Percentiles rank a stretch among this genome's conserved stretches.
These are phyloP conservation scores for Epichloe uncinata DNA, from an alignment of 2,329 filamentous ascomycete species.

Conservation along the genomic window DNA sequence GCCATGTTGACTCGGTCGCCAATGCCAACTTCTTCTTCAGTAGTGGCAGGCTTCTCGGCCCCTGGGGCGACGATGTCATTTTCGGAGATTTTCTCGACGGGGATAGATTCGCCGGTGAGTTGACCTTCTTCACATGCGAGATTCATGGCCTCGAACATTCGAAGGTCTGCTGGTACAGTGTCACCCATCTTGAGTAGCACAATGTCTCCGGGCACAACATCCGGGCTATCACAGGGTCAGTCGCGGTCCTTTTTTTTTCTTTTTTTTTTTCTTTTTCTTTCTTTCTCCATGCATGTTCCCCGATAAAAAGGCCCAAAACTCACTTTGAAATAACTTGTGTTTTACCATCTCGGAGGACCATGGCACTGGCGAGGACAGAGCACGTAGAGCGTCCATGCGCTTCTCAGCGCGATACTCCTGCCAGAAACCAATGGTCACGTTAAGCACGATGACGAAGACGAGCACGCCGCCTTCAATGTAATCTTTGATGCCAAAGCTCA, in stretches of 20 bases:
- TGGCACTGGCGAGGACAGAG: slow-evolving; percentile 49
- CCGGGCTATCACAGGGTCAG: slow-evolving; percentile 26
- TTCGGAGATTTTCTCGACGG: slow-evolving; percentile 52
- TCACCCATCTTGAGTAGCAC: slow-evolving; percentile 56
- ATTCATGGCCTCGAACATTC: slow-evolving; percentile 62
- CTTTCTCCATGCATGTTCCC: not conserved
- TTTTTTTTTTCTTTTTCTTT: no score
- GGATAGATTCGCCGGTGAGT: slow-evolving; percentile 63
- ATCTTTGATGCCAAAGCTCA: slow-evolving; percentile 53
- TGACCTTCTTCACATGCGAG: slow-evolving; percentile 67
- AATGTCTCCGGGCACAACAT: slow-evolving; percentile 61
- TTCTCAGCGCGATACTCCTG: slow-evolving; percentile 53
- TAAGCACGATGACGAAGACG: slow-evolving; percentile 53
- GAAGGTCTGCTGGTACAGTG: slow-evolving; percentile 60
- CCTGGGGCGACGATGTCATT: slow-evolving; percentile 30
- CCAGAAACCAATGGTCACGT: slow-evolving; percentile 54
- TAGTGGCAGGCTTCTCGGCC: slow-evolving; percentile 31
- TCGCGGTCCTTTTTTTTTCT: not conserved
- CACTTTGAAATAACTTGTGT: slow-evolving; percentile 44
- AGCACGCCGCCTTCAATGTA: slow-evolving; percentile 57
- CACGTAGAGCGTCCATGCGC: slow-evolving; percentile 50
- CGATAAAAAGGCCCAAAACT: slow-evolving; percentile 12
- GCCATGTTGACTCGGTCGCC: slow-evolving; percentile 64
- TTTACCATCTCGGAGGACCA: slow-evolving; percentile 46
- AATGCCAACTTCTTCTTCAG: slow-evolving; percentile 43